Percentiles rank a stretch among this genome's conserved stretches.
Conservation (phyloP, 176 grass and related monocot species). For the Puya raimondii region DNA sequence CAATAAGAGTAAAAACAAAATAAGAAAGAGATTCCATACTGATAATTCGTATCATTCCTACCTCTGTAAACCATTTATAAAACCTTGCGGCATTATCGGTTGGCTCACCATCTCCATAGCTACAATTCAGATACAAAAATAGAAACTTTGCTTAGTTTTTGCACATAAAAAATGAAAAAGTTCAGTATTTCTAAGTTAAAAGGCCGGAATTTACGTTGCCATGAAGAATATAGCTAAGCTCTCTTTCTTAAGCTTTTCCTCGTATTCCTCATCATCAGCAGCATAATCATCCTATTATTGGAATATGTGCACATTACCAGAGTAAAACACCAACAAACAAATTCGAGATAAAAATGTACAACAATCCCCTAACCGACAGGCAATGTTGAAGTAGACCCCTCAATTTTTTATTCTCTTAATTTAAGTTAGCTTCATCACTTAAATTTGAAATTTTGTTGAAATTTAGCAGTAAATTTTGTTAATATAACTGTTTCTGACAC, state of each 20-base stretch:
- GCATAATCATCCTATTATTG: slow-evolving; percentile 67
- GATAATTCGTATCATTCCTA: slow-evolving; percentile 15
- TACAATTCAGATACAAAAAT: slow-evolving; percentile 19
- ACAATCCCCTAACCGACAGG: background rate
- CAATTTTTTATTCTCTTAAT: too few species aligned
- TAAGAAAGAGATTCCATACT: background rate
- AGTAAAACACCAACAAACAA: background rate
- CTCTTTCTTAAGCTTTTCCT: slow-evolving; percentile 83
- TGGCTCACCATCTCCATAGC: slow-evolving; percentile 87
- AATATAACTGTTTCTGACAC: too few species aligned
- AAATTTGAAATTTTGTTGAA: too few species aligned
- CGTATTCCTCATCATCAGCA: slow-evolving; percentile 69
- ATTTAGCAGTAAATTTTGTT: too few species aligned
- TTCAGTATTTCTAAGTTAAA: background rate
- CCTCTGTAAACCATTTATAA: slow-evolving; percentile 96
- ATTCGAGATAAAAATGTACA: background rate
- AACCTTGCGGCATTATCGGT: slow-evolving; percentile 96
- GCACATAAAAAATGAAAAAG: background rate
- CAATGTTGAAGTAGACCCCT: too few species aligned
- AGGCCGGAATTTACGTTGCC: slow-evolving; percentile 49
- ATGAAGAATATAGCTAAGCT: slow-evolving; percentile 57
- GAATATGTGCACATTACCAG: background rate
- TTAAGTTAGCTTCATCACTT: too few species aligned
- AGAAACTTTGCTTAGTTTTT: background rate
- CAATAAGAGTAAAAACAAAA: background rate